Evolutionary conservation across 768 basidiomycete genomes (phyloP).

Genomic region (Hortiboletus flavorubellus): DNA sequence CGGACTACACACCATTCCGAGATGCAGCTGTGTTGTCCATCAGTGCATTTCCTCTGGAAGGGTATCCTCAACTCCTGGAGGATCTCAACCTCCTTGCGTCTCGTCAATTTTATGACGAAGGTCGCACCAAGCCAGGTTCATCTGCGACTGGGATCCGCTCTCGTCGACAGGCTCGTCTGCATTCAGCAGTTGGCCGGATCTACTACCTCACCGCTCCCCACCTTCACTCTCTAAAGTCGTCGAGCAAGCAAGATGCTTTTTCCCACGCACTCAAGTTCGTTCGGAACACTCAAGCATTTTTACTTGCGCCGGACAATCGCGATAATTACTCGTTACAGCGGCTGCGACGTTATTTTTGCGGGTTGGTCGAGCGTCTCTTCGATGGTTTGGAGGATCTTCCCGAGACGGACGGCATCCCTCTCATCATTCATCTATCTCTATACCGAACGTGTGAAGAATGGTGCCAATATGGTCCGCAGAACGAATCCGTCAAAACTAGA

Average conservation of each 20-base stretch:
- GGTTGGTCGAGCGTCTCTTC: constrained; percentile 82
- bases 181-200: constrained; percentile 84
- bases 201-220: constrained; percentile 82
- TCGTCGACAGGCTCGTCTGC: constrained; percentile 73
- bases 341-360: constrained; percentile 87
- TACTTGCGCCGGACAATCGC: constrained; percentile 67
- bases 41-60: constrained; percentile 75
- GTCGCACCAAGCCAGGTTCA: constrained; percentile 45
- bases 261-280: constrained; percentile 84
- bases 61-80: constrained; percentile 79
- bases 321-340: constrained; percentile 77
- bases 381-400: constrained; percentile 68
- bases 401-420: constrained; percentile 70
- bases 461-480: constrained; percentile 81
- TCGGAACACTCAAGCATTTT: constrained; percentile 72
- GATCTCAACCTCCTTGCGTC: constrained; percentile 78
- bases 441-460: constrained; percentile 91
- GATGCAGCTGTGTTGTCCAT: constrained; percentile 87
- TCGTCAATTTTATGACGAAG: constrained; percentile 77
- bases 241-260: constrained; percentile 68
- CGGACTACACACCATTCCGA: constrained; percentile 78
- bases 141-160: constrained; percentile 49
- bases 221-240: constrained; percentile 65
- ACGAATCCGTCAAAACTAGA: constrained; percentile 68
- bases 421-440: constrained; percentile 70